Base-by-base conservation (phyloP, 1,139 yeast species). In the Nakaseomyces uthaithaninus region DNA sequence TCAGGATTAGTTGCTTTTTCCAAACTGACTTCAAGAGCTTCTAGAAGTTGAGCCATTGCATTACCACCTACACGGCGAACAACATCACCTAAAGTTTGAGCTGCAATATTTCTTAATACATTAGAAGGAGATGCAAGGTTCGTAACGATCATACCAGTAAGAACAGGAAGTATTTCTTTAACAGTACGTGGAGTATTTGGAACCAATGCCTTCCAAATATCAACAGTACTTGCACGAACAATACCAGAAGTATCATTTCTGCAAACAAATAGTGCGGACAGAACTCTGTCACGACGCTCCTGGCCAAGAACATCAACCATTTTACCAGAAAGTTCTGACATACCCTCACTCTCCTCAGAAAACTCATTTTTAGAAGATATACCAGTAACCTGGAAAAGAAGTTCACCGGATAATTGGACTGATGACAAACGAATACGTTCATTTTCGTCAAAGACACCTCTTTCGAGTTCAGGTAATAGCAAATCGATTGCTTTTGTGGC, bases 111-210 rank as follows among this genome's bases (percentile, higher is more conserved):
- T 59, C 95, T 78, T 55, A 86, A 86, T 43, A 73, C 75, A 42
- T 76, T 84, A 48, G 87, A 91, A 11, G 80, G 62, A 17, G 89
- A 80, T 0, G 96, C 94, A 60, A 91, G 71, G 55, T 86, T 76
- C 51, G 80, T 76, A 46, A 93, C 86, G 56, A 93, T 79, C 52
- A 85, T 74, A 45, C 74, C 74, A 3, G 94, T 84, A 49, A 93
- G 75, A 6, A 87, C 71, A 27, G 96, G 94, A 51, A 93, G 66
- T 45, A 91, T 84, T 60, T 89, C 96, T 68, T 85, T 91, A 42
- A 91, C 82, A n/a, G 95, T 86, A 62, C 83, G 79, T 36, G 98
- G 98, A 27, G 98, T 91, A 60, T 91, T 91, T 42, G 94, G 83
- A 42, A 93, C 97, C 62, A 93, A 71, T 0, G 95, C 87, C 66